Evolutionary conservation across 495 filamentous ascomycete genomes (phyloP).

Genomic region (Podospora anserina): DNA sequence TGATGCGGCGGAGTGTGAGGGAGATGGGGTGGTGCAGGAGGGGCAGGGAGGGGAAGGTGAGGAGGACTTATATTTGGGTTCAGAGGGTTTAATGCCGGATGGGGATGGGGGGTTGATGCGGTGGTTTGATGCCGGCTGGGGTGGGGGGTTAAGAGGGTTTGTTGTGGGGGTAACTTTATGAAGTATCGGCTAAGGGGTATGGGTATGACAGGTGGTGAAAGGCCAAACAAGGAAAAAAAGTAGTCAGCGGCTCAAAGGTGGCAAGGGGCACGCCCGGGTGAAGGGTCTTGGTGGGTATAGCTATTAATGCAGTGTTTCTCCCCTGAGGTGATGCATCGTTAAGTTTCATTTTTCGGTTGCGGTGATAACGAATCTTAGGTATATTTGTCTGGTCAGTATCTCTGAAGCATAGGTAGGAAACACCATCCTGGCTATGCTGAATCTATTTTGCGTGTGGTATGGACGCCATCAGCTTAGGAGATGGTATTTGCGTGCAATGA

Average conservation of each 20-base stretch:
- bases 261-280: neutral
- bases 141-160: neutral
- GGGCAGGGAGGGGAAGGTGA: constrained; percentile 9
- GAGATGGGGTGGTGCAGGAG: constrained; percentile 20
- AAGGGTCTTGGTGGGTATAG: neutral
- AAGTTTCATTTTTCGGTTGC: too few relatives aligned
- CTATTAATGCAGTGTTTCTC: neutral
- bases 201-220: neutral
- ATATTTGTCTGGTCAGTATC: too few relatives aligned
- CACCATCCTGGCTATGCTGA: too few relatives aligned
- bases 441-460: too few relatives aligned
- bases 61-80: constrained; percentile 22
- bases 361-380: too few relatives aligned
- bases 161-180: neutral
- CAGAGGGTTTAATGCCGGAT: constrained; percentile 1
- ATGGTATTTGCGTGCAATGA: too few relatives aligned
- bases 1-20: constrained; percentile 17
- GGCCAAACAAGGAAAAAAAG: neutral
- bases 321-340: neutral
- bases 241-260: neutral
- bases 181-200: neutral
- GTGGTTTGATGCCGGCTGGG: neutral
- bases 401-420: too few relatives aligned
- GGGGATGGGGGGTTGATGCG: neutral
- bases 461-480: too few relatives aligned